These are phyloP conservation scores for Trichophyton equinum DNA, from an alignment of 2,329 filamentous ascomycete genomes.

Conservation along the genomic window DNA sequence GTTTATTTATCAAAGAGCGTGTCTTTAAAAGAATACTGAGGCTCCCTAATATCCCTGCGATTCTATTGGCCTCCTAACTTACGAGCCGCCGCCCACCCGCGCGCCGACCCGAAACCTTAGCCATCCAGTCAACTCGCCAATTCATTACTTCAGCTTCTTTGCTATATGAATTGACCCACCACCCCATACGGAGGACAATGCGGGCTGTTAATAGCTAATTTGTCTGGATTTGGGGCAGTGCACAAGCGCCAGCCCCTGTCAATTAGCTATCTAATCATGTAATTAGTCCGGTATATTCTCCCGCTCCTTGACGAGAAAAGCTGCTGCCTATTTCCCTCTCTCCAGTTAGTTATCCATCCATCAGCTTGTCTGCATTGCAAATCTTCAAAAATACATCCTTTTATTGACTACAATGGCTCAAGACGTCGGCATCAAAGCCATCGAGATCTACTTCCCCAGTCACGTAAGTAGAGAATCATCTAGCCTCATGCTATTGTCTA, in stretches of 20 bases:
- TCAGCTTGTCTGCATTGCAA: neutral
- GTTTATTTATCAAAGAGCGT: no score
- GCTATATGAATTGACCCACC: neutral
- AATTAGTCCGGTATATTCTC: no score
- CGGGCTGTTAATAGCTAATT: neutral
- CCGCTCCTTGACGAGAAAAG: no score
- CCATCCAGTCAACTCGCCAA: no score
- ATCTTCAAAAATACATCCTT: neutral
- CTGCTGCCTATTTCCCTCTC: no score
- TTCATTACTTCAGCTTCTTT: neutral
- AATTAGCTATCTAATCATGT: no score
- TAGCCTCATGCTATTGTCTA: neutral
- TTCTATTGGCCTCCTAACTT: no score
- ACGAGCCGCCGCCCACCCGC: neutral
- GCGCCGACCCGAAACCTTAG: neutral
- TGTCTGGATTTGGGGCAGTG: neutral
- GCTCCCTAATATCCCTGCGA: no score
- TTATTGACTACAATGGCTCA: constrained; percentile 46
- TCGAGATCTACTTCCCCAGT: constrained; percentile 76
- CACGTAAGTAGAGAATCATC: constrained; percentile 47
- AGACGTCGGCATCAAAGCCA: constrained; percentile 87
- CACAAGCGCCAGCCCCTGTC: no score
- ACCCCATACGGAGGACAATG: neutral
- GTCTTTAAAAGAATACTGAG: no score
- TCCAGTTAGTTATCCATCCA: neutral